Percentiles rank a stretch among this genome's conserved stretches.
Conservation (phyloP, 1,284 basidiomycete genomes). For the Ceratobasidium sp. region DNA sequence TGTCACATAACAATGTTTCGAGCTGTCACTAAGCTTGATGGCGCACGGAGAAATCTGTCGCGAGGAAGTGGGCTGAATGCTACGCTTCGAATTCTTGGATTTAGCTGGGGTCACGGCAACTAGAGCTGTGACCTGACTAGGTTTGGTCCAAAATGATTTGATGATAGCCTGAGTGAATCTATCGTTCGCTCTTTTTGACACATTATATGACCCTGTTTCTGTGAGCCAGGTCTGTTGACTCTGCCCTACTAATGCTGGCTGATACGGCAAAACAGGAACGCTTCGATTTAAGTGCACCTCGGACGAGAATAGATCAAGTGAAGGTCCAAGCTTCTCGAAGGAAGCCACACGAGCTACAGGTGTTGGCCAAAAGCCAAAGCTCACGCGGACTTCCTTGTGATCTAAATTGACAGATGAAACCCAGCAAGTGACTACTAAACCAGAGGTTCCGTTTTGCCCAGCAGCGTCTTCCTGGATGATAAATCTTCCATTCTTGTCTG, state of each 20-base stretch:
- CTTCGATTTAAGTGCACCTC: background rate
- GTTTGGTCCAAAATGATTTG: background rate
- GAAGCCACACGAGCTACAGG: background rate
- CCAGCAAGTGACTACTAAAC: conserved; percentile 23
- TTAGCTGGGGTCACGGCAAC: background rate
- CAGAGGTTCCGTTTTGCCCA: background rate
- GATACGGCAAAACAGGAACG: background rate
- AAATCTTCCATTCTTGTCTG: background rate
- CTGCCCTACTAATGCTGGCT: background rate
- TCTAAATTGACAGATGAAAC: background rate
- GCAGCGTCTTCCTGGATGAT: conserved; percentile 2
- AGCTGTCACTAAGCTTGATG: background rate
- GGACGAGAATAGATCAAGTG: background rate
- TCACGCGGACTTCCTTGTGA: background rate
- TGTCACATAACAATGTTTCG: background rate
- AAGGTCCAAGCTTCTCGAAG: background rate
- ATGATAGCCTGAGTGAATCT: no score
- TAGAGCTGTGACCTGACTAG: background rate
- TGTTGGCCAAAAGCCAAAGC: background rate
- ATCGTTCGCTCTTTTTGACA: no score
- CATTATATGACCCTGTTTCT: no score
- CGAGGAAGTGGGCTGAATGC: background rate
- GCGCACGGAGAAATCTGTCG: conserved; percentile 20
- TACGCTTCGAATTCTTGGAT: background rate
- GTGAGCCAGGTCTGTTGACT: background rate